phyloP scores from a whole-genome alignment of 352 stramenopile genomes.

The Blastocystis sp. region DNA sequence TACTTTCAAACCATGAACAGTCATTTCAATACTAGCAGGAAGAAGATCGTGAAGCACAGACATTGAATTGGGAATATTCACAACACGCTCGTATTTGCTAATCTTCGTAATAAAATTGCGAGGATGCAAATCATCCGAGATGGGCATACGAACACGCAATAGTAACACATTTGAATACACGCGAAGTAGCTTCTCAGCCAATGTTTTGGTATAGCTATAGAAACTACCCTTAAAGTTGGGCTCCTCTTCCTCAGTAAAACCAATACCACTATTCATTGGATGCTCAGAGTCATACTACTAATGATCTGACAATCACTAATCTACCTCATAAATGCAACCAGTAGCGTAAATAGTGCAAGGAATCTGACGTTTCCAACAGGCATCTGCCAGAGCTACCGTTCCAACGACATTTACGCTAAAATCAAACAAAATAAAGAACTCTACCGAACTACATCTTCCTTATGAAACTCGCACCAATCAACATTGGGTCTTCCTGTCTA shows the following conservation, averaged over 20 bases:
- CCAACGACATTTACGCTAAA: conserved; percentile 80
- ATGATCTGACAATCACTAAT: not conserved
- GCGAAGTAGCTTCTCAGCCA: conserved; percentile 77
- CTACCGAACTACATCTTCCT: conserved; percentile 25
- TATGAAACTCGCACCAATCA: conserved; percentile 83
- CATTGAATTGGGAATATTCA: conserved; percentile 84
- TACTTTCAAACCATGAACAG: conserved; percentile 68
- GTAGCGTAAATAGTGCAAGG: conserved; percentile 81
- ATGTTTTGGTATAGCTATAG: conserved; percentile 81
- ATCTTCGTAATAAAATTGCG: conserved; percentile 85
- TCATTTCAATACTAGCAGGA: conserved; percentile 74
- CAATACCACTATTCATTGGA: conserved; percentile 71
- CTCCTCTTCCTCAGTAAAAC: conserved; percentile 78
- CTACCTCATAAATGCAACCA: conserved; percentile 77
- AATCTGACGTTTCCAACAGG: conserved; percentile 72
- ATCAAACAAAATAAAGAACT: conserved; percentile 31
- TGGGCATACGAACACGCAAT: conserved; percentile 81
- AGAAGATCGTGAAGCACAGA: conserved; percentile 81
- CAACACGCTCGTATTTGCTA: conserved; percentile 73
- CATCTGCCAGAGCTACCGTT: conserved; percentile 76
- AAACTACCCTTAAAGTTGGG: conserved; percentile 82
- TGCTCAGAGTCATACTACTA: conserved; percentile 77
- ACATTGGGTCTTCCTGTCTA: conserved; percentile 80
- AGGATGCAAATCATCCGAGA: conserved; percentile 77
- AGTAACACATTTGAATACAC: conserved; percentile 74